Evolutionary conservation across 2,329 filamentous ascomycete genomes (phyloP), one percentile per base, ranked within the genome.

Genomic region (Fusarium subtropicale): DNA sequence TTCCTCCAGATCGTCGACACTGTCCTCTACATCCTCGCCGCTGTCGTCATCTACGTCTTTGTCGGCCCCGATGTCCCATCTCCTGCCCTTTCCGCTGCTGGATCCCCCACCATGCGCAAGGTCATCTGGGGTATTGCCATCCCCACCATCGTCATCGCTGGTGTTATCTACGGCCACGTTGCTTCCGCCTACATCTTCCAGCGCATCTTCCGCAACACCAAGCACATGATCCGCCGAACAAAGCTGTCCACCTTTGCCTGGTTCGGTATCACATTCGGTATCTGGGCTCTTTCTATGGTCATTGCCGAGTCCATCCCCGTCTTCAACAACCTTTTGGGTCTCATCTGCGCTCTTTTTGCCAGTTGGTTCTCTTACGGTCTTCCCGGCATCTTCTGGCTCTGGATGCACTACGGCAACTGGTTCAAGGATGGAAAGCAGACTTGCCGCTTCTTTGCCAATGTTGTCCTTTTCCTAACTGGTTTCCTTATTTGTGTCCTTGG

Each of bases 231-330:
- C 56, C 82, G 84, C 69, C 81, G 82, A 46, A 87, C 83, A 47
- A 80, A 79, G 63, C 61, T 83, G 2, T 85, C 87, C 7, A 84
- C 85, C 66, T 75, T 83, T 7, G 83, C 83, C 15, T 93, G 91
- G 91, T 69, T 87, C 15, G 82, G 69, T 9, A 86, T 92, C 46
- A 84, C 86, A 1, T 74, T 83, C 1, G 75, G 71, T 15, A 76
- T 88, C 18, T 92, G 90, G 87, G 69, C 87, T 8, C 57, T 91
- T 7, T 87, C 89, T 3, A 91, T 88, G 83, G 77, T 92, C 61
- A 89, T 93, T 61, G 89, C 91, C 7, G 86, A 90, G 74, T 87
- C 88, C 0, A 89, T 93, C 10, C 91, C 91, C 1, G 86, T 88
- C 50, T 93, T 93, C 80, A 88, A 87, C 74, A 83, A 88, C 47